Evolutionary conservation across 495 filamentous ascomycete genomes (phyloP).

Genomic region (Tuber borchii): DNA sequence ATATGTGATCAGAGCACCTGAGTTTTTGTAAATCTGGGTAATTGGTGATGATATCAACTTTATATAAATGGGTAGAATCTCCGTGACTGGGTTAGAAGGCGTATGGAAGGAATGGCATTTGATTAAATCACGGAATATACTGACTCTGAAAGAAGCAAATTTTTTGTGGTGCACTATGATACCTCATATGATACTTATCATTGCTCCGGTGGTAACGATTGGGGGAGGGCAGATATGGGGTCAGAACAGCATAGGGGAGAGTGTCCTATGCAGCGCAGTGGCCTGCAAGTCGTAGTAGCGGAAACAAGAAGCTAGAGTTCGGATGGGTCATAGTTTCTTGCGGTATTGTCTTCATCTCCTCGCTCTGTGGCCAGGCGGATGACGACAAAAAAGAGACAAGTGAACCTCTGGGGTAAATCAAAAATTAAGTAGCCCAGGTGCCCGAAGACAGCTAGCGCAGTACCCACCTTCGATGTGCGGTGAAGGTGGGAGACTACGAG

Average conservation of each 20-base stretch:
- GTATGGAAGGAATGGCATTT: no score
- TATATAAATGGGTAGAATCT: no score
- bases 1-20: no score
- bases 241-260: background rate
- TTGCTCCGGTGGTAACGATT: background rate
- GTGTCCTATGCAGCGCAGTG: background rate
- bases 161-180: background rate
- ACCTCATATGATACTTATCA: background rate
- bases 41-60: no score
- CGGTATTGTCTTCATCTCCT: background rate
- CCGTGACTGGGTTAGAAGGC: no score
- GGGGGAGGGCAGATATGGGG: background rate
- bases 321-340: background rate
- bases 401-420: background rate
- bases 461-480: background rate
- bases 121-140: background rate
- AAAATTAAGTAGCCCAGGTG: conserved; percentile 1
- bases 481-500: background rate
- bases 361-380: background rate
- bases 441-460: background rate
- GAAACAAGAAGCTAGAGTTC: background rate
- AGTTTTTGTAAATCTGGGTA: no score
- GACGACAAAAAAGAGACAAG: background rate
- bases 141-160: background rate
- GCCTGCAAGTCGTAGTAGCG: no score